Conservation (phyloP, 2,329 filamentous ascomycete genomes). For the Ceratocystis diversiconidia region DNA sequence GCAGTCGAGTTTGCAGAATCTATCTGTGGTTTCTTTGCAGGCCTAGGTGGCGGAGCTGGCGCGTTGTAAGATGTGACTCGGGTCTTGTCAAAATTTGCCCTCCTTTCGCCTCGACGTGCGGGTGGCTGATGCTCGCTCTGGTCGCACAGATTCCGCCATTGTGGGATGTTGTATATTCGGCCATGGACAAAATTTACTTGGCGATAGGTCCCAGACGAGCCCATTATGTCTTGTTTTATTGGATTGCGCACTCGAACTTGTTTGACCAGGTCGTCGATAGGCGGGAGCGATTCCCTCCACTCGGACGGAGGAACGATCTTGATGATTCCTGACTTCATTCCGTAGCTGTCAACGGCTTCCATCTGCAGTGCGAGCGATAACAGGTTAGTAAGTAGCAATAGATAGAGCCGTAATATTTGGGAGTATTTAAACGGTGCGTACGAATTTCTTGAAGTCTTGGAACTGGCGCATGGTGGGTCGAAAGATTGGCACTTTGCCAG, state of each 20-base stretch:
- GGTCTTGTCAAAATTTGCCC: conserved; percentile 42
- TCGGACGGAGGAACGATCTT: conserved; percentile 89
- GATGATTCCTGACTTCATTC: conserved; percentile 94
- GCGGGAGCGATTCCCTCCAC: conserved; percentile 72
- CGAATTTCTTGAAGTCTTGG: conserved; percentile 80
- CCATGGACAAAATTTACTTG: conserved; percentile 96
- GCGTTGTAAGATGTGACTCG: neutral
- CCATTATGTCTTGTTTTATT: conserved; percentile 96
- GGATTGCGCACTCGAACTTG: conserved; percentile 88
- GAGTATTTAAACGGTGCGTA: conserved; percentile 32
- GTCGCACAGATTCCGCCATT: conserved; percentile 88
- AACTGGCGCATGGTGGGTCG: conserved; percentile 93
- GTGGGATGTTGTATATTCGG: conserved; percentile 86
- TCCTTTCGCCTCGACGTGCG: conserved; percentile 70
- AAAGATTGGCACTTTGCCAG: conserved; percentile 84
- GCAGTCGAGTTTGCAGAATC: conserved; percentile 22
- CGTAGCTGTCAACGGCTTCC: conserved; percentile 78
- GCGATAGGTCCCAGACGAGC: conserved; percentile 85
- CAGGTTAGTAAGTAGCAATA: neutral
- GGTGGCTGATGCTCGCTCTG: conserved; percentile 94
- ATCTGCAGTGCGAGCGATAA: conserved; percentile 32
- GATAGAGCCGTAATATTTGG: neutral
- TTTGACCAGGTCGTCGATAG: conserved; percentile 75
- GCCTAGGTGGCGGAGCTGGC: neutral
- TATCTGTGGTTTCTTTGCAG: neutral